Evolutionary conservation across 1,284 basidiomycete genomes (phyloP), one percentile per base, ranked within the genome.

Genomic region (Golubevia pallescens): DNA sequence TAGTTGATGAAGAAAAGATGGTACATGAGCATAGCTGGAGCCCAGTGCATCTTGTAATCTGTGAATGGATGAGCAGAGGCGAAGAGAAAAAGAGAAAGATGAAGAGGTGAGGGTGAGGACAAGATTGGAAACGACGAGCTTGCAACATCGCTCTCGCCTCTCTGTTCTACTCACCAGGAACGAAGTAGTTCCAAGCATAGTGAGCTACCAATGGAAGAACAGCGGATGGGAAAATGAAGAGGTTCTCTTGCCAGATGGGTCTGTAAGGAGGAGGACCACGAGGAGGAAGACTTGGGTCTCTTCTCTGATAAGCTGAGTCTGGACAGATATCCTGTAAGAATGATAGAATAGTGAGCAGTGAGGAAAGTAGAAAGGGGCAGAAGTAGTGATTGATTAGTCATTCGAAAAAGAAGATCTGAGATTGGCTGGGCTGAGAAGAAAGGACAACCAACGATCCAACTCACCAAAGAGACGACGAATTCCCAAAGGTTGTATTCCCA

Each of bases 1-100:
- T 78, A 78, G 51, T 63, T 28, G 65, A 80, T 78, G 65, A 80
- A 77, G 57, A 55, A 48, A 28, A 66, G 28, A 69, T 78, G 76
- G 67, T 78, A 78, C 66, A 80, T 62, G 51, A 78, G 10, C 73
- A 74, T 75, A 2, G 70, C 77, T 6, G 77, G 76, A 0, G 73
- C 75, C 69, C 70, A 77, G 67, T 78, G 76, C 68, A 80, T 73
- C 19, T 61, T 62, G 68, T 78, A 72, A 57, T 78, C 55, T 63
- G 61, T 14, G 48, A 10, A n/a, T 3, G 16, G 56, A 62, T 4
- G 20, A 28, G 3, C 5, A 58, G 32, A 21, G 38, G n/a, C 51
- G 7, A 5, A 61, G 60, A 61, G 19, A n/a, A 10, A 20, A n/a
- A 56, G 28, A 10, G 34, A 38, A 38, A 10, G 34, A 38, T n/a